Evolutionary conservation across 768 basidiomycete species (phyloP).

Genomic region (Trametes cinnabarina): DNA sequence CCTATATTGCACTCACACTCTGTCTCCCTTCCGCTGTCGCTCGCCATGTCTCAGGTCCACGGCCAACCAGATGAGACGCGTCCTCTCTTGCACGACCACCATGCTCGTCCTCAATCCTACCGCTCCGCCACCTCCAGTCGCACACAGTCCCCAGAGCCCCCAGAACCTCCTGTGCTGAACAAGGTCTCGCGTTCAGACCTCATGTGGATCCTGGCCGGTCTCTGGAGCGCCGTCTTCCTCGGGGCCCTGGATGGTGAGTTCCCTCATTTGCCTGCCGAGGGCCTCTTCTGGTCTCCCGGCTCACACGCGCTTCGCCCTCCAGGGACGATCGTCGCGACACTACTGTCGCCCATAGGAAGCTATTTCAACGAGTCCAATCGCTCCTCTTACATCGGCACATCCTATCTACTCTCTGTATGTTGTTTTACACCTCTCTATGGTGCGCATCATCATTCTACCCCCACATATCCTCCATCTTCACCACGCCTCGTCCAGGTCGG

Average conservation of each 20-base stretch:
- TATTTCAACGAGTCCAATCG: conserved; percentile 78
- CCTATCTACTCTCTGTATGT: conserved; percentile 84
- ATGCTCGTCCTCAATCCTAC: conserved; percentile 35
- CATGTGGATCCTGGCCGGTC: conserved; percentile 68
- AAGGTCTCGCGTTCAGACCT: conserved; percentile 53
- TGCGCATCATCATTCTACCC: conserved; percentile 30
- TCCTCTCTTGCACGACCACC: conserved; percentile 47
- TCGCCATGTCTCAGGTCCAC: conserved; percentile 40
- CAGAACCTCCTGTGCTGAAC: conserved; percentile 29
- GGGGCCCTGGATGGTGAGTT: conserved; percentile 79
- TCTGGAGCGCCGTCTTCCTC: conserved; percentile 83
- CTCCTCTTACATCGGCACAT: conserved; percentile 84
- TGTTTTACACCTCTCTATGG: conserved; percentile 91
- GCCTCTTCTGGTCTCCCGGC: too few relatives aligned
- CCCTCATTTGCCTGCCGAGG: too few relatives aligned
- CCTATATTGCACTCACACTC: conserved; percentile 1
- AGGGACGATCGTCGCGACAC: conserved; percentile 87
- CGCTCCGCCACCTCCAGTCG: conserved; percentile 2
- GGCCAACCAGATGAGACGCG: conserved; percentile 49
- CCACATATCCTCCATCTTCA: conserved; percentile 19
- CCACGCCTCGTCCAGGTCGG: conserved; percentile 52
- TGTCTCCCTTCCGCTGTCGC: background rate
- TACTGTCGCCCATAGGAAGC: conserved; percentile 82
- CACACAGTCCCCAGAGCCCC: conserved; percentile 6
- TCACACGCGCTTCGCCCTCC: background rate